A percentile compares a stretch with the other conserved stretches of the same genome.
These are phyloP conservation scores for Parathielavia appendiculata DNA, from an alignment of 495 filamentous ascomycete genomes.

Conservation along the genomic window DNA sequence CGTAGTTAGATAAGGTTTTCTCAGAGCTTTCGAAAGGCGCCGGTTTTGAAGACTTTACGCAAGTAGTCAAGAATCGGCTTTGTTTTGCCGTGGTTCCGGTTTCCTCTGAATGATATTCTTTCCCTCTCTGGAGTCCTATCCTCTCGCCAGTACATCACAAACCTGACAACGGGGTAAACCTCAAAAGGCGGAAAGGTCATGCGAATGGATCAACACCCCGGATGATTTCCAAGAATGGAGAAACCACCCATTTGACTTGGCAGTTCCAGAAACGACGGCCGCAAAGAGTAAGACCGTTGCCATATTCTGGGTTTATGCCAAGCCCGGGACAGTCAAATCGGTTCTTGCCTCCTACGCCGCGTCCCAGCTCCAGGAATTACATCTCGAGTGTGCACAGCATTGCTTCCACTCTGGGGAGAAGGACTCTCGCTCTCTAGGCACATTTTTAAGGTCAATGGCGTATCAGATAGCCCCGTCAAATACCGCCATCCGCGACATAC, in stretches of 20 bases:
- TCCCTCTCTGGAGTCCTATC: no score
- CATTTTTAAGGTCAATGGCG: neutral
- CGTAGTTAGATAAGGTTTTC: no score
- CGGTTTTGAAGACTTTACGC: no score
- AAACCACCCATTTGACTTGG: neutral
- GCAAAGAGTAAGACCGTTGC: neutral
- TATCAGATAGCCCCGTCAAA: neutral
- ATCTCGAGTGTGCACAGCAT: neutral
- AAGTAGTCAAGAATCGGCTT: no score
- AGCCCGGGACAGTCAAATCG: neutral
- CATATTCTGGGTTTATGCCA: neutral
- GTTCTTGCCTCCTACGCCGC: neutral
- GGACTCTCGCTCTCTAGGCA: neutral
- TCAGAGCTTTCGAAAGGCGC: no score
- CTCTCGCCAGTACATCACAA: no score
- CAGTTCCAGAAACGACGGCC: neutral
- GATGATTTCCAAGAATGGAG: neutral
- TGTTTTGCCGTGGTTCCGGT: no score
- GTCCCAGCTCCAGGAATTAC: neutral
- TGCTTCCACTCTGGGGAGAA: neutral
- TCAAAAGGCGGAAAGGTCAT: neutral
- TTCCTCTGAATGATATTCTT: no score
- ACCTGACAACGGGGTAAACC: no score
- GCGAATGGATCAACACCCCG: neutral
- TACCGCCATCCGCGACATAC: neutral